Percentiles rank a stretch among this genome's conserved stretches.
phyloP scores from a whole-genome alignment of 192 early-diverging fungal species.

The Bifiguratus adelaidae region DNA sequence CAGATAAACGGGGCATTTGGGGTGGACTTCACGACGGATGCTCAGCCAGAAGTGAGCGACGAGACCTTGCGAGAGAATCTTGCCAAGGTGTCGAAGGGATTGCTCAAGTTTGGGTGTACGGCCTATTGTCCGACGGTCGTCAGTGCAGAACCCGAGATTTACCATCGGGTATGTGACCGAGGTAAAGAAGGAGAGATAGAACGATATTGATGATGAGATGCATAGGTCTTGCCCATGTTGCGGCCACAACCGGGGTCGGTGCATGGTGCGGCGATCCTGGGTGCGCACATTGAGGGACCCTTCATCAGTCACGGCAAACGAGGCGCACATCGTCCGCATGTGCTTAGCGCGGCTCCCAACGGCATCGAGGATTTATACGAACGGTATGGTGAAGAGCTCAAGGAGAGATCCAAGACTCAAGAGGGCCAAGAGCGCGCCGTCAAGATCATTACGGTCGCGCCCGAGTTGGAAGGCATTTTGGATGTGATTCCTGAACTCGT shows the following conservation, averaged over 20 bases:
- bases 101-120: slow-evolving; percentile 64
- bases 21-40: slow-evolving; percentile 47
- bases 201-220: neutral
- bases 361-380: slow-evolving; percentile 52
- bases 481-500: slow-evolving; percentile 50
- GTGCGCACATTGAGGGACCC: slow-evolving; percentile 48
- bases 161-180: slow-evolving; percentile 41
- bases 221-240: slow-evolving; percentile 34
- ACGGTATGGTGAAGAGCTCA: slow-evolving; percentile 48
- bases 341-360: slow-evolving; percentile 37
- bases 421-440: slow-evolving; percentile 23
- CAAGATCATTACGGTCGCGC: slow-evolving; percentile 60
- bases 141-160: slow-evolving; percentile 54
- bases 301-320: slow-evolving; percentile 58
- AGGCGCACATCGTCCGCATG: slow-evolving; percentile 56
- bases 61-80: slow-evolving; percentile 52
- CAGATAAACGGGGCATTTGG: slow-evolving; percentile 76
- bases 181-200: neutral
- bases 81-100: slow-evolving; percentile 49
- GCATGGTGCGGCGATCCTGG: slow-evolving; percentile 49
- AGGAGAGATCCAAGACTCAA: neutral
- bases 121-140: slow-evolving; percentile 68
- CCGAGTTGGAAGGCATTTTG: slow-evolving; percentile 59
- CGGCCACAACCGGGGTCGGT: slow-evolving; percentile 47
- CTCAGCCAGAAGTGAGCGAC: slow-evolving; percentile 25